Conservation (phyloP, 768 basidiomycete species). For the Boletellus emodensis region DNA sequence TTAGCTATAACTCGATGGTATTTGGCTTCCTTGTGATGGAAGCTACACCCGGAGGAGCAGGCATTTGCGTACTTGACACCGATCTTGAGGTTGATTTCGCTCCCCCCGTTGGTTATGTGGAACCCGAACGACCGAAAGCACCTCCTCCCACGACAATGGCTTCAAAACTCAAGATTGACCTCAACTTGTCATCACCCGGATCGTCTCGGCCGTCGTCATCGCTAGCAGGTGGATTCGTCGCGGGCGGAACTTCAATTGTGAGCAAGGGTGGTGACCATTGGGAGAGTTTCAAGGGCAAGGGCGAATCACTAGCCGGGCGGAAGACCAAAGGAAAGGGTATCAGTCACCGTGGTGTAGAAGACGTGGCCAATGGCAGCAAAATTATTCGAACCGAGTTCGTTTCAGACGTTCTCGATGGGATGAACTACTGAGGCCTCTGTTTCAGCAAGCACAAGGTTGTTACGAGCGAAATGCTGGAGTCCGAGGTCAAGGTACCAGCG, state of each 20-base stretch:
- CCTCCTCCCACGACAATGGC: constrained; percentile 89
- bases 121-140: constrained; percentile 84
- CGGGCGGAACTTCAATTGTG: constrained; percentile 46
- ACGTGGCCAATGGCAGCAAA: constrained; percentile 75
- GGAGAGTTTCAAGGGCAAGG: constrained; percentile 96
- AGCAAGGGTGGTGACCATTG: constrained; percentile 80
- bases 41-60: constrained; percentile 76
- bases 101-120: constrained; percentile 87
- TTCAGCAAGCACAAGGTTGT: constrained; percentile 77
- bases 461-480: constrained; percentile 73
- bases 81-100: constrained; percentile 99
- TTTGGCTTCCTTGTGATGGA: constrained; percentile 98
- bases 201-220: constrained; percentile 80
- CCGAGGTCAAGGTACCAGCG: constrained; percentile 78
- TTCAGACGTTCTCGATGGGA: background rate
- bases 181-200: constrained; percentile 80
- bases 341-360: constrained; percentile 76
- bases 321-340: constrained; percentile 96
- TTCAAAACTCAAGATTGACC: constrained; percentile 92
- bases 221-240: constrained; percentile 61
- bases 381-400: constrained; percentile 89
- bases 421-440: constrained; percentile 10
- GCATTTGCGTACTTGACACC: constrained; percentile 88
- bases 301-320: constrained; percentile 85
- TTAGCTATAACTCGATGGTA: constrained; percentile 92